phyloP scores from a whole-genome alignment of 192 early-diverging fungal genomes.

The Entophlyctis luteolus region DNA sequence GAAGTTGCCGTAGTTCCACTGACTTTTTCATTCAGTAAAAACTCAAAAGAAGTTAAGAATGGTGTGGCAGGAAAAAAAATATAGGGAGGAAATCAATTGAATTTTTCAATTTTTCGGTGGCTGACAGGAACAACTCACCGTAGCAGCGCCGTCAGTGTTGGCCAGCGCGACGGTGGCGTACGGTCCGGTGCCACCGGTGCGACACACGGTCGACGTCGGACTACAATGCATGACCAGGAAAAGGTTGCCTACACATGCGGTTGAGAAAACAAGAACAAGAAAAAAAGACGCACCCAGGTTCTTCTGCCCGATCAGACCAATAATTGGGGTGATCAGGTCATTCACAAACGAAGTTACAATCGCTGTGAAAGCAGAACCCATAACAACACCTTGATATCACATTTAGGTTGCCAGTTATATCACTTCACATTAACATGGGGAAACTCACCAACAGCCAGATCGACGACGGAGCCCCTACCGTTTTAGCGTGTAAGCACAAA shows the following conservation, averaged over 20 bases:
- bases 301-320: slow-evolving; percentile 48
- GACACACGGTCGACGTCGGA: not conserved
- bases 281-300: slow-evolving; percentile 25
- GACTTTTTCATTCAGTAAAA: not conserved
- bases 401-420: too few relatives aligned
- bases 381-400: slow-evolving; percentile 49
- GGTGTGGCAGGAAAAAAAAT: not conserved
- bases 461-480: too few relatives aligned
- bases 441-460: not conserved
- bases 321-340: slow-evolving; percentile 58
- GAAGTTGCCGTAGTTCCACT: slow-evolving; percentile 60
- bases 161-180: not conserved
- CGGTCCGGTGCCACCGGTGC: not conserved
- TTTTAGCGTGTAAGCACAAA: too few relatives aligned
- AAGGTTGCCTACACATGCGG: not conserved
- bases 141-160: not conserved
- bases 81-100: not conserved
- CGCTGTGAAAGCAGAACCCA: slow-evolving; percentile 60
- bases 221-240: slow-evolving; percentile 16
- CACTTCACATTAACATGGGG: not conserved
- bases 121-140: too few relatives aligned
- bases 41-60: not conserved
- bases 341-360: slow-evolving; percentile 36
- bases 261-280: not conserved
- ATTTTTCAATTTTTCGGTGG: not conserved